Evolutionary conservation across 2,329 filamentous ascomycete genomes (phyloP), one percentile per base, ranked within the genome.

Genomic region (Fusarium odoratissimum): DNA sequence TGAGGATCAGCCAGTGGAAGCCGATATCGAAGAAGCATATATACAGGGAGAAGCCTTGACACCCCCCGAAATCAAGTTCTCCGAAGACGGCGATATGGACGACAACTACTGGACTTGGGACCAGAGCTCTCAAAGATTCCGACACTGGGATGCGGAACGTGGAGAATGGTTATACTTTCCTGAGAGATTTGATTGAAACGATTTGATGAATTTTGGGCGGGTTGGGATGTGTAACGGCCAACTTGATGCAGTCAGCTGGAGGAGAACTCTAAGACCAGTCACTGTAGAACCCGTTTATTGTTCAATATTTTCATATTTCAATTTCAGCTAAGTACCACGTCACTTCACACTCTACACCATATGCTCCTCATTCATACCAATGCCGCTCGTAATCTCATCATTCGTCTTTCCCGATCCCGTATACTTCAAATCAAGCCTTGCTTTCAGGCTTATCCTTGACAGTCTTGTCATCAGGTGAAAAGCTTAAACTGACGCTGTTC

Each of bases 401-500:
- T 37, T 33, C 23, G 12, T 31, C 28, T 33, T 23, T 31, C 28
- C 16, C 38, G 40, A 35, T 28, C 30, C 28, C 33, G 23, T 6
- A 37, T 28, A 7, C 12, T 25, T 41, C 8, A 16, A 57, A 38
- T 77, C 46, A 82, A 38, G 76, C 83, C 77, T 84, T 84, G 62
- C 78, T 83, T 35, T 82, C 82, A 37, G 67, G 54, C 68, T 75
- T 72, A 7, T 64, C 75, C 56, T 81, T 78, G 30, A 77, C 81
- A 54, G 81, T 79, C 76, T 89, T 88, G 71, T 93, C 91, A 54
- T 93, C 87, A 2, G 87, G 85, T 4, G 86, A 88, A 80, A 99
- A 98, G 76, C 91, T 96, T 83, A 98, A 85, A 80, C 93, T 97
- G 59, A 98, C 84, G 79, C 94, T 96, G 81, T 98, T 99, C 65